Evolutionary conservation across 371 early-diverging fungal genomes (phyloP).

Genomic region (Syncephalastrum contaminatum): DNA sequence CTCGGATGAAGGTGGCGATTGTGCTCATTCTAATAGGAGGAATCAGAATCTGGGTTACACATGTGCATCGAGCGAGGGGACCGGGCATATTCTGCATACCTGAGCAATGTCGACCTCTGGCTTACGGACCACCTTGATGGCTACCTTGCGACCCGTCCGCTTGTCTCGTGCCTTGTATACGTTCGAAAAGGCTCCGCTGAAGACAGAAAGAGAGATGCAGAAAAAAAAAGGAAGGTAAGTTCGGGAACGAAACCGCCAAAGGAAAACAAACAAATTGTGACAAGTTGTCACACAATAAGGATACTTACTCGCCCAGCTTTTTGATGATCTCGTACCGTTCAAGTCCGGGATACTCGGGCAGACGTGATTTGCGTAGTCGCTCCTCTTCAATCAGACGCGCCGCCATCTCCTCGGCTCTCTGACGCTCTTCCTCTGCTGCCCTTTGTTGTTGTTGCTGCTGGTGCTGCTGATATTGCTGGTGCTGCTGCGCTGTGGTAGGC

Average conservation of each 20-base stretch:
- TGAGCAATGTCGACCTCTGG: constrained; percentile 53
- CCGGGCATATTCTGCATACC: constrained; percentile 32
- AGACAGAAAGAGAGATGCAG: background rate
- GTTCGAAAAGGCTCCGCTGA: constrained; percentile 79
- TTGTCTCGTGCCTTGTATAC: constrained; percentile 73
- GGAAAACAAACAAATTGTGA: no score
- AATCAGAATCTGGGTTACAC: background rate
- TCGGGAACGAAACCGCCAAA: background rate
- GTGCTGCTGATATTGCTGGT: constrained; percentile 5
- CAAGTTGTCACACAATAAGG: background rate
- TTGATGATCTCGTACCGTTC: constrained; percentile 49
- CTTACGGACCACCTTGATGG: constrained; percentile 83
- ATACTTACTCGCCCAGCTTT: constrained; percentile 71
- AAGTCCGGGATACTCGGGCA: constrained; percentile 55
- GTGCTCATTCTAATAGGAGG: constrained; percentile 9
- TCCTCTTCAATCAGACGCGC: constrained; percentile 13
- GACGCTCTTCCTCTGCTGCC: constrained; percentile 8
- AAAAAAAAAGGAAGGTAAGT: background rate
- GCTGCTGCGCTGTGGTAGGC: background rate
- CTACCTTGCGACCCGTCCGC: constrained; percentile 61
- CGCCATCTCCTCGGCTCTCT: constrained; percentile 10
- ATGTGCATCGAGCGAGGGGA: background rate
- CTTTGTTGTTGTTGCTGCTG: constrained; percentile 1
- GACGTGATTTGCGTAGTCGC: constrained; percentile 16
- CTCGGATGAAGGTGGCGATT: constrained; percentile 34